Evolutionary conservation across 2,329 filamentous ascomycete genomes (phyloP).

Genomic region (Didymella keratinophila): DNA sequence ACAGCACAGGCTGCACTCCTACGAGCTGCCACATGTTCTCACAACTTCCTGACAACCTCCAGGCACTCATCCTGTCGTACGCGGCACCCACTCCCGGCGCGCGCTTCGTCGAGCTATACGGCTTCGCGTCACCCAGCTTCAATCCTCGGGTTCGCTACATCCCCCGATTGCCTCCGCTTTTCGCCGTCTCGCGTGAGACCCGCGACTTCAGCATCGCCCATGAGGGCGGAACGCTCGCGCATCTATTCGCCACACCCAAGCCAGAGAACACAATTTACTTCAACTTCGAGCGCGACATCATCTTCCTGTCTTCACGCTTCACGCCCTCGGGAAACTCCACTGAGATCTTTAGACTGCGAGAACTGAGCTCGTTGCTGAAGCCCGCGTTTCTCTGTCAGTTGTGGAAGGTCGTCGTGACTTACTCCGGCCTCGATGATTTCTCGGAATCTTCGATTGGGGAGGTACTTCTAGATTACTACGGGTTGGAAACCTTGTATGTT

Average conservation of each 20-base stretch:
- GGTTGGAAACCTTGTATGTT: conserved; percentile 22
- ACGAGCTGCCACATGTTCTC: neutral
- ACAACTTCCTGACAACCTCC: neutral
- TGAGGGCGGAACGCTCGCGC: conserved; percentile 19
- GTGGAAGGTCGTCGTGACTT: neutral
- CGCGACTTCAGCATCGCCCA: conserved; percentile 17
- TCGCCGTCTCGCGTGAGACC: conserved; percentile 16
- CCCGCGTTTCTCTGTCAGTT: neutral
- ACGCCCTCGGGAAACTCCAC: neutral
- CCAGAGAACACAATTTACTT: conserved; percentile 11
- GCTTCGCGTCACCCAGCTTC: conserved; percentile 10
- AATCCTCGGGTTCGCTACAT: conserved; percentile 20
- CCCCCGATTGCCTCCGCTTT: conserved; percentile 21
- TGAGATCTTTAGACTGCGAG: conserved; percentile 20
- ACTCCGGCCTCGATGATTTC: neutral
- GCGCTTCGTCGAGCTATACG: conserved; percentile 27
- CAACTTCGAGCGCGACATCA: conserved; percentile 14
- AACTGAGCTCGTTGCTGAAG: conserved; percentile 2
- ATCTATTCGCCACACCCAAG: conserved; percentile 3
- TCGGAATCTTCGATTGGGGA: neutral
- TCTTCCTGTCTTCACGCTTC: conserved; percentile 27
- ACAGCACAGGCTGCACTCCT: neutral
- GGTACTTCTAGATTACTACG: neutral
- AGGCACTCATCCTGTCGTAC: neutral
- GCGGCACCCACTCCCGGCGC: conserved; percentile 20